Evolutionary conservation across 164 flowering plant genomes (phyloP).

Genomic region (Sedum album): DNA sequence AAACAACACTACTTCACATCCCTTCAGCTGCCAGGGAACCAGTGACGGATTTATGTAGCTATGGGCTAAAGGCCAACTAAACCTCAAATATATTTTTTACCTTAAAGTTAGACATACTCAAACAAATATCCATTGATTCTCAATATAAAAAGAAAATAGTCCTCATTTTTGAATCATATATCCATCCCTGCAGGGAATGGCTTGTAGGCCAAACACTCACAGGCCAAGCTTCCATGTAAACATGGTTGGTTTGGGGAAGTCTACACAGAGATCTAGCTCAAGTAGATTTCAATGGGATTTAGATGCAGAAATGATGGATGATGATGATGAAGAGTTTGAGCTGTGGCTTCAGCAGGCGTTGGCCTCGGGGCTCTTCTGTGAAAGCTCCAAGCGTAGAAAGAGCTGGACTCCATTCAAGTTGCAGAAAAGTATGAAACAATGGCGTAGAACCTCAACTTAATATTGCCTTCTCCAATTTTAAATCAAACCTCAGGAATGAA

Average conservation of each 20-base stretch:
- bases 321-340: slow-evolving; percentile 82
- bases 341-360: slow-evolving; percentile 93
- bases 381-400: slow-evolving; percentile 76
- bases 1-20: not conserved
- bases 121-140: no score
- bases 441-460: slow-evolving; percentile 45
- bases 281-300: slow-evolving; percentile 80
- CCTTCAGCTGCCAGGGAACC: slow-evolving; percentile 39
- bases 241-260: slow-evolving; percentile 87
- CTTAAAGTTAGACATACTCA: no score
- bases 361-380: slow-evolving; percentile 88
- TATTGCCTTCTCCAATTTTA: not conserved
- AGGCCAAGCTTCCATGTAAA: slow-evolving; percentile 95
- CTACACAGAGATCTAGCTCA: slow-evolving; percentile 58
- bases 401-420: slow-evolving; percentile 96
- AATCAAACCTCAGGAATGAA: not conserved
- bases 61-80: no score
- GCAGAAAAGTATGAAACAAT: slow-evolving; percentile 58
- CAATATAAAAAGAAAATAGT: no score
- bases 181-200: no score
- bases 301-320: slow-evolving; percentile 87
- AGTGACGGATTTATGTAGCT: no score
- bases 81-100: no score
- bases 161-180: no score
- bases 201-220: slow-evolving; percentile 92